Base-by-base conservation (phyloP, 352 stramenopile species). In the Blastocystis sp. region DNA sequence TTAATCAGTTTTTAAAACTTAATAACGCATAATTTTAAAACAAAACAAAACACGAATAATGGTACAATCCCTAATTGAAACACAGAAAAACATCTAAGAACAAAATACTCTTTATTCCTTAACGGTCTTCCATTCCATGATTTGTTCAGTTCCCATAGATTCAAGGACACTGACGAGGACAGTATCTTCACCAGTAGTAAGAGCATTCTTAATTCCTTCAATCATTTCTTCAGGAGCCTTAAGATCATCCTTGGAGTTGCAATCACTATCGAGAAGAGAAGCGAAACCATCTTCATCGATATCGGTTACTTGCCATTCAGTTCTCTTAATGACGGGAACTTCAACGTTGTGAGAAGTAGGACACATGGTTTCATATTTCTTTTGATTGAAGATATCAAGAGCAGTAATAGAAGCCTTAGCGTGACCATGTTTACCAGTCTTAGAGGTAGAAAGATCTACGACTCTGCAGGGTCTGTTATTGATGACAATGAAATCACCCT, bases 401-500 rank as follows among this genome's bases (percentile, higher is more conserved):
- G 88, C 89, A 66, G 81, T 91, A 72, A 96, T 96, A 82, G 96
- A 96, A 70, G 86, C 94, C 81, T 98, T 98, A 68, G 91, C 91
- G 82, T 98, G 91, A 64, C 91, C 91, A 81, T 98, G 91, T 86
- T 98, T 98, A 77, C 91, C 91, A 58, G 91, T 96, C 87, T 98
- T 96, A 62, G 91, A 98, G 59, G 93, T 95, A 67, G 91, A 95
- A 66, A 98, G 89, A 70, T 73, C 86, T 48, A 77, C 40, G 58
- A 87, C 80, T 82, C 96, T 96, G 86, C 88, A 96, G 48, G 90
- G 88, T 75, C 93, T 85, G 68, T 84, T 87, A 81, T 96, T 96
- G 81, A 98, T 98, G 77, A 95, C 94, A 74, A 98, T 98, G 83
- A 93, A 95, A 69, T 88, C 84, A 39, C 86, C 86, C 79, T 94